Base-by-base conservation (phyloP, 2,329 filamentous ascomycete genomes). In the Pseudopithomyces chartarum region DNA sequence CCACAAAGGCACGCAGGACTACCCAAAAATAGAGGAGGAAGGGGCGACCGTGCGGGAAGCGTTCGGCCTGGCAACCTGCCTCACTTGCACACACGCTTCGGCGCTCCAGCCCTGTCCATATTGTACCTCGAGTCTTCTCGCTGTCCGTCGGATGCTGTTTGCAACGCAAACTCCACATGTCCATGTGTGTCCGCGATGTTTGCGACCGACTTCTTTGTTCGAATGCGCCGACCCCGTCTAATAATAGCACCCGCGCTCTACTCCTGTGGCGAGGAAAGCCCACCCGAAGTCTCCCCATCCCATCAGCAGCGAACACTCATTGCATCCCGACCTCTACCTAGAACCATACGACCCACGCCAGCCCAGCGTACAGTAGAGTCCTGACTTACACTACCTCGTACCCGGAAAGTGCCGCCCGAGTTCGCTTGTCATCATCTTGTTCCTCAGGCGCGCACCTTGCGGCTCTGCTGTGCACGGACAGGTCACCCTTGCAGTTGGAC, bases 381-480 rank as follows among this genome's bases (percentile, higher is more conserved):
- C 33, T n/a, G 15, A 17, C 34, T 20, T 40, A 33, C 36, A 19
- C 12, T 23, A 29, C 34, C 11, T 29, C 36, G 26, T 47, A n/a
- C n/a, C 44, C 26, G 44, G 29, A 34, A 6, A 12, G 33, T 34
- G 44, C 29, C n/a, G 29, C 29, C 8, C 6, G 11, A 26, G 12
- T 19, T 11, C 23, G 10, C 15, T 15, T 17, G 26, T 11, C 7
- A 47, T 34, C 13, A 29, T 17, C 26, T 3, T 22, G 26, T 11
- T 47, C 44, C 19, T n/a, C 19, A 19, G 17, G 12, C 48, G 48
- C 42, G 48, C 48, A 17, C 23, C 26, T 42, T 13, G 48, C 40
- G 48, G 48, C 48, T 51, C 48, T 42, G 48, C 48, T 45, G 32
- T 20, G 38, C 48, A 51, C 48, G 26, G 48, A 43, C 36, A 38